A percentile compares a stretch with the other conserved stretches of the same genome.
Conservation (phyloP, 129 eudicot species). For the Chrysanthemum makinoi region DNA sequence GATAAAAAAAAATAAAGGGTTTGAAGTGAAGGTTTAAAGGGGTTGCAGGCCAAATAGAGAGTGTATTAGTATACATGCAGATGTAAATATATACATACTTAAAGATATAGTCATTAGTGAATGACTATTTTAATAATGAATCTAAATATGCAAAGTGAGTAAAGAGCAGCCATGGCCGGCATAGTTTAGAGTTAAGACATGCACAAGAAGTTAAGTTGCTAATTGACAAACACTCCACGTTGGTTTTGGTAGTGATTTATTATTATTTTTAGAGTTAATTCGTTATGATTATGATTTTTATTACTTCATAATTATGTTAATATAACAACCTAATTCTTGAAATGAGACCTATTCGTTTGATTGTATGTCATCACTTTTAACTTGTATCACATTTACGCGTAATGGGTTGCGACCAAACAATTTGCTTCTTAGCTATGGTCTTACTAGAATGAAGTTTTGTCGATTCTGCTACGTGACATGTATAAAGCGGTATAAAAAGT, state of each 20-base stretch:
- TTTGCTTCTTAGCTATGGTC: constrained; percentile 17
- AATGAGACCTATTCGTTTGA: constrained; percentile 29
- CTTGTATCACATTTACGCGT: constrained; percentile 15
- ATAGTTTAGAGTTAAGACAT: constrained; percentile 56
- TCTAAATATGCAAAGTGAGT: constrained; percentile 1
- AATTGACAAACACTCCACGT: constrained; percentile 52
- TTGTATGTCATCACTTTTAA: constrained; percentile 23
- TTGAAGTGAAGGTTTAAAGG: constrained; percentile 24
- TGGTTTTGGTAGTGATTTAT: constrained; percentile 51
- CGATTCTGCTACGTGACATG: background rate
- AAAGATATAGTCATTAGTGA: constrained; percentile 35
- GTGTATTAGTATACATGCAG: constrained; percentile 8
- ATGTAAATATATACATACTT: constrained; percentile 8
- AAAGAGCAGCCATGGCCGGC: constrained; percentile 66
- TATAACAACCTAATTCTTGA: constrained; percentile 27
- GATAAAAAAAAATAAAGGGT: constrained; percentile 11
- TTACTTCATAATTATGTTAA: constrained; percentile 22
- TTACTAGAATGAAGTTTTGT: constrained; percentile 9
- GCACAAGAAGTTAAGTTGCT: constrained; percentile 35
- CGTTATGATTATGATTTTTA: constrained; percentile 15
- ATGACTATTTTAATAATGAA: constrained; percentile 16
- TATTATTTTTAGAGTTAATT: constrained; percentile 8
- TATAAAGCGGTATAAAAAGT: background rate
- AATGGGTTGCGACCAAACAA: constrained; percentile 24
- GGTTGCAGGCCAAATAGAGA: constrained; percentile 55